A percentile compares a stretch with the other conserved stretches of the same genome.
Evolutionary conservation across 139 green algal genomes (phyloP).

Genomic region (Micromonas commoda): DNA sequence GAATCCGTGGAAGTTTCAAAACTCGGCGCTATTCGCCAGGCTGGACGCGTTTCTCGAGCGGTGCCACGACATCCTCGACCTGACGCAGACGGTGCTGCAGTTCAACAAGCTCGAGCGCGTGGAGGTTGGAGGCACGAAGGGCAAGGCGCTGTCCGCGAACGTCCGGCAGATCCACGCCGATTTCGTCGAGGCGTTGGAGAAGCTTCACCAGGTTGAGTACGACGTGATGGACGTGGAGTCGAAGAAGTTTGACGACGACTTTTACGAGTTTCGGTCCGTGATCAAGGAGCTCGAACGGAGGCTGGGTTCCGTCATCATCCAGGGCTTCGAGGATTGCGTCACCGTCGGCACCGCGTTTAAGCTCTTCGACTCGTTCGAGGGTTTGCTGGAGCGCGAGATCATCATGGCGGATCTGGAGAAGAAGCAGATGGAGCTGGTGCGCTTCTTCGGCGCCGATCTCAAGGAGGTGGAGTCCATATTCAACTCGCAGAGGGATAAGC

Average conservation of each 20-base stretch:
- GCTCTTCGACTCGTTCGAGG: conserved; percentile 81
- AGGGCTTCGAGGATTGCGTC: conserved; percentile 80
- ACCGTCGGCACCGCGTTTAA: conserved; percentile 76
- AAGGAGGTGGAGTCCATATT: conserved; percentile 78
- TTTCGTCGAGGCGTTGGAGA: conserved; percentile 59
- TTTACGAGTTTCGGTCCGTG: conserved; percentile 53
- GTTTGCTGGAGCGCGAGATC: conserved; percentile 75
- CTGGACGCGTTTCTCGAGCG: conserved; percentile 77
- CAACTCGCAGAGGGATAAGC: conserved; percentile 32
- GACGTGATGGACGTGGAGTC: conserved; percentile 63
- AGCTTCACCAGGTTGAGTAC: conserved; percentile 75
- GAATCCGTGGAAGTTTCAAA: conserved; percentile 85
- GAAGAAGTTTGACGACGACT: conserved; percentile 61
- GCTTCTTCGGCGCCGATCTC: conserved; percentile 79
- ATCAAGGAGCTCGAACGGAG: conserved; percentile 49
- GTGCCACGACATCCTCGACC: conserved; percentile 64
- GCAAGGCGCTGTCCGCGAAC: conserved; percentile 75
- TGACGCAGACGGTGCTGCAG: conserved; percentile 76
- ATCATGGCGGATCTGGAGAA: conserved; percentile 57
- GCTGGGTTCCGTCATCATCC: conserved; percentile 78
- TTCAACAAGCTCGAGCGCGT: conserved; percentile 84
- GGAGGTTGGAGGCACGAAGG: conserved; percentile 78
- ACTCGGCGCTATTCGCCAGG: conserved; percentile 70
- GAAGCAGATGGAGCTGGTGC: conserved; percentile 67
- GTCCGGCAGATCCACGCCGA: conserved; percentile 65